These are phyloP conservation scores for Myxozyma nipponensis DNA, from an alignment of 805 yeast species.

Conservation along the genomic window DNA sequence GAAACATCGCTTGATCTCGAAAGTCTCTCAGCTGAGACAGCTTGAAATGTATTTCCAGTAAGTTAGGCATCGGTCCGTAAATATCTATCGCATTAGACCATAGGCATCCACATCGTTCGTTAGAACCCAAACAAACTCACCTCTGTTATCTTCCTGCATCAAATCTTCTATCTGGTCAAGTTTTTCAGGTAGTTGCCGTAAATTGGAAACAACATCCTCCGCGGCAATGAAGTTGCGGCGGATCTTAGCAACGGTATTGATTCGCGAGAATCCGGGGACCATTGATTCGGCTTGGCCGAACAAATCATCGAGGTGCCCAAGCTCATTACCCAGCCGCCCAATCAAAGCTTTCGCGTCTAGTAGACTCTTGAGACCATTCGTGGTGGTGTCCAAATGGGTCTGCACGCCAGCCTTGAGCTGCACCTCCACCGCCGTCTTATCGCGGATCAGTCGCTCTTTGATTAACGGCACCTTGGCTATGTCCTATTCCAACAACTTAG, in stretches of 20 bases:
- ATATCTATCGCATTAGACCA: constrained; percentile 6
- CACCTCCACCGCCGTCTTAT: constrained; percentile 69
- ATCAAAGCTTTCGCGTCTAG: constrained; percentile 36
- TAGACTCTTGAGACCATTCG: constrained; percentile 28
- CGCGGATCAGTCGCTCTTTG: constrained; percentile 42
- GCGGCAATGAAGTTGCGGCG: constrained; percentile 72
- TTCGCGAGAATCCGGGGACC: constrained; percentile 63
- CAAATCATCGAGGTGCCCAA: not conserved
- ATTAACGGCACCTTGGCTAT: constrained; percentile 37
- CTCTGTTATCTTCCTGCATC: constrained; percentile 45
- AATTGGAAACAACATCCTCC: constrained; percentile 58
- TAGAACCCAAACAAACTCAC: not conserved
- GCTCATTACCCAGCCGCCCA: constrained; percentile 45
- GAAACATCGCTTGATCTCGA: constrained; percentile 63
- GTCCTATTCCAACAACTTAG: constrained; percentile 24
- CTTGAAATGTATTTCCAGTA: constrained; percentile 65
- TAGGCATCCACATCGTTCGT: not conserved
- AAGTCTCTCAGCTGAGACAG: constrained; percentile 72
- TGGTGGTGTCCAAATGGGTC: constrained; percentile 55
- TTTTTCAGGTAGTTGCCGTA: constrained; percentile 52
- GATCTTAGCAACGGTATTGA: constrained; percentile 52
- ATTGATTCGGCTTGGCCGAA: constrained; percentile 34
- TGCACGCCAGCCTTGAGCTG: constrained; percentile 70
- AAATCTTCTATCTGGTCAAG: constrained; percentile 49
- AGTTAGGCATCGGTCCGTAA: constrained; percentile 43